Evolutionary conservation across 139 green algal species (phyloP).

Genomic region (Trebouxia sp.): DNA sequence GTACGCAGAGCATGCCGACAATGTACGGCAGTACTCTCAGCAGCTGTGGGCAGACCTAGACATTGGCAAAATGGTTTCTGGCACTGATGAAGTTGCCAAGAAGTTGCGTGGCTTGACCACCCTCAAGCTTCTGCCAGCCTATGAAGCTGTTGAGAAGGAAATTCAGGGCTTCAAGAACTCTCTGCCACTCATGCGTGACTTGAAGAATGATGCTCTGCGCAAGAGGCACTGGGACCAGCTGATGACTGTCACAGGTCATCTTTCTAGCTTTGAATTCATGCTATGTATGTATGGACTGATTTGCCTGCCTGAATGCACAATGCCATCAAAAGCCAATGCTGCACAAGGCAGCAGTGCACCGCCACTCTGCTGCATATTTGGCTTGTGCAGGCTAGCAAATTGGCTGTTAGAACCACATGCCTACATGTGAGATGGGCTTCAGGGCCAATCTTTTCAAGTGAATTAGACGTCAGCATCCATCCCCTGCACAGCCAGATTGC

Average conservation of each 20-base stretch:
- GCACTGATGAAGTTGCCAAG: constrained; percentile 57
- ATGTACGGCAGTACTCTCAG: constrained; percentile 59
- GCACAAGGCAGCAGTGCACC: no score
- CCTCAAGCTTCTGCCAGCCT: constrained; percentile 67
- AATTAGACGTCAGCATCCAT: neutral
- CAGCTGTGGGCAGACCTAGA: constrained; percentile 85
- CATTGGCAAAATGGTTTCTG: constrained; percentile 67
- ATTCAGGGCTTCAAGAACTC: constrained; percentile 78
- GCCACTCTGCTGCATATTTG: no score
- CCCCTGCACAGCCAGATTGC: neutral
- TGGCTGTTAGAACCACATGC: no score
- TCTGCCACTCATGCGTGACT: constrained; percentile 83
- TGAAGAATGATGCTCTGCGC: constrained; percentile 80
- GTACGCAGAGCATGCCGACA: constrained; percentile 68
- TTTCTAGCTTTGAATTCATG: neutral
- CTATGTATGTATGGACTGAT: no score
- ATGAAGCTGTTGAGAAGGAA: constrained; percentile 65
- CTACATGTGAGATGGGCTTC: no score
- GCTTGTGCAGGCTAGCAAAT: no score
- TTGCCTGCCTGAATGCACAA: no score
- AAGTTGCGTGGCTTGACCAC: constrained; percentile 67
- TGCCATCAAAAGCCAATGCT: no score
- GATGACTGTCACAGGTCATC: constrained; percentile 57
- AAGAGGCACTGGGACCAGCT: constrained; percentile 80
- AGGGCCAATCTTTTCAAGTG: neutral